Conservation (phyloP, 208 protist genomes). For the Acanthamoeba healyi region DNA sequence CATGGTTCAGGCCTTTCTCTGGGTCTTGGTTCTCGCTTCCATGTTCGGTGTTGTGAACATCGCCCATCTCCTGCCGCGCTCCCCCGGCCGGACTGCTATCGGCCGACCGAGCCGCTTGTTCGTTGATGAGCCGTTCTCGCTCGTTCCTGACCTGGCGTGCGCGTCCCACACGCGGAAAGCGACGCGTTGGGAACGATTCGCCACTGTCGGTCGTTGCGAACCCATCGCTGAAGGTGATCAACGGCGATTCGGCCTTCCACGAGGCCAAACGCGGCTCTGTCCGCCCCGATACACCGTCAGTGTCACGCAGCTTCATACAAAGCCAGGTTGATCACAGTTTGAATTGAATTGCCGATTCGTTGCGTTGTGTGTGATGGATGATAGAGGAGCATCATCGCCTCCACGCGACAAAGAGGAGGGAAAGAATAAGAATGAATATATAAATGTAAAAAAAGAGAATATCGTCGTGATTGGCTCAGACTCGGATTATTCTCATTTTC, state of each 20-base stretch:
- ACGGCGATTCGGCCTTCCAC: conserved; percentile 28
- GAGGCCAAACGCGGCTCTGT: conserved; percentile 34
- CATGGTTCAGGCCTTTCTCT: neutral
- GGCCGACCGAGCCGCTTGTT: neutral
- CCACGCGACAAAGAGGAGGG: conserved; percentile 6
- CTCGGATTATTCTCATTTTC: conserved; percentile 41
- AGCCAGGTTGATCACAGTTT: too few species aligned
- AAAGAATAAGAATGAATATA: neutral
- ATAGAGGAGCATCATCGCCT: conserved; percentile 7
- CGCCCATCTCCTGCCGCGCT: too few species aligned
- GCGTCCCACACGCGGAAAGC: neutral
- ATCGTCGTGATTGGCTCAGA: conserved; percentile 4
- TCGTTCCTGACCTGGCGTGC: neutral
- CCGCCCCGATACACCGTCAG: neutral
- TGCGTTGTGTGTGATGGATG: neutral
- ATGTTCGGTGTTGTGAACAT: neutral
- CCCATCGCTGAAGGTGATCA: conserved; percentile 2
- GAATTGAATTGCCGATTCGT: neutral
- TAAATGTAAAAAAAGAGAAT: neutral
- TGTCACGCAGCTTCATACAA: neutral
- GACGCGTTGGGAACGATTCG: neutral
- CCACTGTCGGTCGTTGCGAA: neutral
- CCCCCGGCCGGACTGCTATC: neutral
- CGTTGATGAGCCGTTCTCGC: neutral
- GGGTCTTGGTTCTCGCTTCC: neutral